Conservation (phyloP, 768 basidiomycete genomes). For the Dictyophora rubrovolvata region DNA sequence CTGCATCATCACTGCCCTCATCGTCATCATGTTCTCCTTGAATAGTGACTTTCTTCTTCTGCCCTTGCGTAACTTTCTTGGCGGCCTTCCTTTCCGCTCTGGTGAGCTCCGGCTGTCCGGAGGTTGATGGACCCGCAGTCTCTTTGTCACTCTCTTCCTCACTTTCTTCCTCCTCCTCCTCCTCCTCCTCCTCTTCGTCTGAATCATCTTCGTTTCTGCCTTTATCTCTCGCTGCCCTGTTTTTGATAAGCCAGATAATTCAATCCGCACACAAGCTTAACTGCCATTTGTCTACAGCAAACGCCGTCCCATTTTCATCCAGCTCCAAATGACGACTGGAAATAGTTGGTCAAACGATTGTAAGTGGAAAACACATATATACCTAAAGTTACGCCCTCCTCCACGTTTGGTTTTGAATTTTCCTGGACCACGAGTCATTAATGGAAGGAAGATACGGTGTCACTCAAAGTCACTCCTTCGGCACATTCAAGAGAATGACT, state of each 20-base stretch:
- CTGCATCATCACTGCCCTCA: slow-evolving; percentile 52
- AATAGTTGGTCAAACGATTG: slow-evolving; percentile 10
- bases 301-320: slow-evolving; percentile 48
- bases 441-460: background rate
- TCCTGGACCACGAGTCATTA: slow-evolving; percentile 31
- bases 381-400: slow-evolving; percentile 82
- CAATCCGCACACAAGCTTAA: background rate
- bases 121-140: slow-evolving; percentile 18
- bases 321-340: slow-evolving; percentile 31
- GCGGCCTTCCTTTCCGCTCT: slow-evolving; percentile 66
- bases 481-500: background rate
- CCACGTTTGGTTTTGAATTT: slow-evolving; percentile 84
- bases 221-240: slow-evolving; percentile 15
- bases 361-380: slow-evolving; percentile 11
- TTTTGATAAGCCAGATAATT: slow-evolving; percentile 6
- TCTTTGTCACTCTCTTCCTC: slow-evolving; percentile 28
- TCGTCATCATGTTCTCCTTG: slow-evolving; percentile 27
- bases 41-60: slow-evolving; percentile 19
- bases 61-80: slow-evolving; percentile 57
- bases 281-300: slow-evolving; percentile 39
- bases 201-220: slow-evolving; percentile 21
- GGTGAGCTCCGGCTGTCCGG: slow-evolving; percentile 45
- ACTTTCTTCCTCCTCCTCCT: slow-evolving; percentile 35
- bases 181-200: slow-evolving; percentile 31
- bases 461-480: background rate